Conservation (phyloP, 352 stramenopile species). For the Phytopythium delawarense region DNA sequence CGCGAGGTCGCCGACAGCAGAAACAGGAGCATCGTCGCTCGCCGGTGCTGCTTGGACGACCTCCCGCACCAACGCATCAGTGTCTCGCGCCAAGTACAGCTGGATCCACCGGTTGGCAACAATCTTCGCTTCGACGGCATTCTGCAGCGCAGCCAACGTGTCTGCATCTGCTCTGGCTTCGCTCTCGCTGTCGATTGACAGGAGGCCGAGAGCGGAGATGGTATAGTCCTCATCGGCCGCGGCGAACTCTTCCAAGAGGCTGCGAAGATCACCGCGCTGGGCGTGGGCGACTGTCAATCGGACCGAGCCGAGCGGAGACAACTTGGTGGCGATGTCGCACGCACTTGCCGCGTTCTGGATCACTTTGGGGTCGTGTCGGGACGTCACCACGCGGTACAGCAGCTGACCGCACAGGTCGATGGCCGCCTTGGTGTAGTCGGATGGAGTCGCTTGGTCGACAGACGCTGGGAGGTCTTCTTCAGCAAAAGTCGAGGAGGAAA, state of each 20-base stretch:
- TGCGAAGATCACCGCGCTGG: constrained; percentile 49
- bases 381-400: constrained; percentile 34
- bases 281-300: constrained; percentile 35
- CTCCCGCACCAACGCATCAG: constrained; percentile 39
- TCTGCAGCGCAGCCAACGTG: constrained; percentile 7
- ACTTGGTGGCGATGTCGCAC: constrained; percentile 42
- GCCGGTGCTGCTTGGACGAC: constrained; percentile 12
- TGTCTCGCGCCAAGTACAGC: constrained; percentile 36
- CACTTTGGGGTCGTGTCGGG: constrained; percentile 27
- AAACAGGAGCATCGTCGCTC: not conserved
- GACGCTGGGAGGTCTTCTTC: not conserved
- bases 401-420: constrained; percentile 39
- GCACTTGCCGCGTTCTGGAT: constrained; percentile 32
- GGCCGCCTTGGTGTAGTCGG: constrained; percentile 25
- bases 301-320: constrained; percentile 18
- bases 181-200: constrained; percentile 5
- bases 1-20: constrained; percentile 18
- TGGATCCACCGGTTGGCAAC: constrained; percentile 49
- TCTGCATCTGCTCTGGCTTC: not conserved
- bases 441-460: constrained; percentile 1
- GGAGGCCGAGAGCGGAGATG: constrained; percentile 7
- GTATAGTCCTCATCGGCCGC: constrained; percentile 45
- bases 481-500: not conserved
- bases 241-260: constrained; percentile 36
- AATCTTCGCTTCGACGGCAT: constrained; percentile 35